Evolutionary conservation across 2,329 filamentous ascomycete genomes (phyloP).

Genomic region (Hypoxylon sp.): DNA sequence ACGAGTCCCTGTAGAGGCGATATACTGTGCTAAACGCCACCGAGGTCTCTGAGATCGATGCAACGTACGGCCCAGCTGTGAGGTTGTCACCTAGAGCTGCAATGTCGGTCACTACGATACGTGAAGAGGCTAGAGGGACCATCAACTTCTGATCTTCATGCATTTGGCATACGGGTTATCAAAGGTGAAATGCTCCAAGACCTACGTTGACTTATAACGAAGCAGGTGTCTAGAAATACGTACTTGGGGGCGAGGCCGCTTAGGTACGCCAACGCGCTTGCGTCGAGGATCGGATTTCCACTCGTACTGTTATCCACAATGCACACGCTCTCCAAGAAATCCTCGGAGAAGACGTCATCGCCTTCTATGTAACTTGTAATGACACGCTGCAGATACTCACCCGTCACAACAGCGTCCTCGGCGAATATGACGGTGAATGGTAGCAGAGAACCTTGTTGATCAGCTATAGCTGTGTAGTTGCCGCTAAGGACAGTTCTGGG

Average conservation of each 20-base stretch:
- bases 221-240: constrained; percentile 42
- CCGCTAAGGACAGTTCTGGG: constrained; percentile 49
- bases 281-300: constrained; percentile 44
- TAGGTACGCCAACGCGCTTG: constrained; percentile 43
- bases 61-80: constrained; percentile 46
- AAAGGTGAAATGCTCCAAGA: not conserved
- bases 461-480: constrained; percentile 26
- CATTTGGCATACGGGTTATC: not conserved
- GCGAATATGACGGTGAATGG: constrained; percentile 53
- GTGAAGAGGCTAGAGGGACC: constrained; percentile 21
- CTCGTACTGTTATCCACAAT: constrained; percentile 49
- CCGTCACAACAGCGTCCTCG: constrained; percentile 51
- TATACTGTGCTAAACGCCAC: constrained; percentile 44
- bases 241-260: constrained; percentile 32
- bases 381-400: constrained; percentile 49
- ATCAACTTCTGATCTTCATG: constrained; percentile 3
- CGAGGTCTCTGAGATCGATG: constrained; percentile 38
- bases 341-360: constrained; percentile 57
- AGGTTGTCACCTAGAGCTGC: constrained; percentile 22
- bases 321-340: constrained; percentile 56
- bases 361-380: constrained; percentile 53
- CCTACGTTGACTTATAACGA: constrained; percentile 27
- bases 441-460: constrained; percentile 23
- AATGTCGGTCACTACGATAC: constrained; percentile 30
- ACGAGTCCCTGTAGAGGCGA: constrained; percentile 46